These are phyloP conservation scores for Amphicarpaea edgeworthii DNA, from an alignment of 306 rosid genomes.

Conservation along the genomic window DNA sequence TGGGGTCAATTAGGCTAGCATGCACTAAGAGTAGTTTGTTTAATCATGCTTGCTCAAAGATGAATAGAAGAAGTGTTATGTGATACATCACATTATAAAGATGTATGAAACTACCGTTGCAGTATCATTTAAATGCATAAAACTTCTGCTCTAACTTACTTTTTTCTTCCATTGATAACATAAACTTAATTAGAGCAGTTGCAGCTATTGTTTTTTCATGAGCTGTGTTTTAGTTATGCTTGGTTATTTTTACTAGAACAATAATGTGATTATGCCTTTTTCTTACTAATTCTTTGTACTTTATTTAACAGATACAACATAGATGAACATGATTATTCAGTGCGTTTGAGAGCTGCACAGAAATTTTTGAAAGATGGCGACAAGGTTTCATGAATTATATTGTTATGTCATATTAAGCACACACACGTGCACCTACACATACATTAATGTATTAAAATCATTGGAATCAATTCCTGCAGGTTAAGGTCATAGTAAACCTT, in stretches of 20 bases:
- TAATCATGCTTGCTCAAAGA: conserved; percentile 23
- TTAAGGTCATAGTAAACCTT: conserved; percentile 90
- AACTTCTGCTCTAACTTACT: conserved; percentile 5
- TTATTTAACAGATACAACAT: conserved; percentile 80
- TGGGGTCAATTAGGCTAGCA: conserved; percentile 13
- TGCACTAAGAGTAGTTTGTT: conserved; percentile 42
- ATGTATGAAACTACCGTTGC: not conserved
- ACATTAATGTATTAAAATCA: conserved; percentile 35
- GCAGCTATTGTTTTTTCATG: conserved; percentile 11
- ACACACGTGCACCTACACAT: not conserved
- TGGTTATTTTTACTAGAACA: not conserved
- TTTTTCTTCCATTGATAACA: conserved; percentile 28
- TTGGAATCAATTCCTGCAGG: conserved; percentile 63
- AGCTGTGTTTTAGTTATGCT: conserved; percentile 27
- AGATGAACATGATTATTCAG: conserved; percentile 95
- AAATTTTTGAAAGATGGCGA: conserved; percentile 95
- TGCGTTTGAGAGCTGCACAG: conserved; percentile 95
- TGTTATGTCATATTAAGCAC: not conserved
- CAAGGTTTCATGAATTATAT: conserved; percentile 66
- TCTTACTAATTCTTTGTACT: conserved; percentile 9
- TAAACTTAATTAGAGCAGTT: conserved; percentile 32
- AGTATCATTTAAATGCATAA: conserved; percentile 30
- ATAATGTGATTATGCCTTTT: conserved; percentile 25
- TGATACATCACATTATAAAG: conserved; percentile 24
- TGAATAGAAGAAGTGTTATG: conserved; percentile 11